A percentile compares a stretch with the other conserved stretches of the same genome.
Conservation (phyloP, 306 rosid species). For the Leucaena leucocephala region DNA sequence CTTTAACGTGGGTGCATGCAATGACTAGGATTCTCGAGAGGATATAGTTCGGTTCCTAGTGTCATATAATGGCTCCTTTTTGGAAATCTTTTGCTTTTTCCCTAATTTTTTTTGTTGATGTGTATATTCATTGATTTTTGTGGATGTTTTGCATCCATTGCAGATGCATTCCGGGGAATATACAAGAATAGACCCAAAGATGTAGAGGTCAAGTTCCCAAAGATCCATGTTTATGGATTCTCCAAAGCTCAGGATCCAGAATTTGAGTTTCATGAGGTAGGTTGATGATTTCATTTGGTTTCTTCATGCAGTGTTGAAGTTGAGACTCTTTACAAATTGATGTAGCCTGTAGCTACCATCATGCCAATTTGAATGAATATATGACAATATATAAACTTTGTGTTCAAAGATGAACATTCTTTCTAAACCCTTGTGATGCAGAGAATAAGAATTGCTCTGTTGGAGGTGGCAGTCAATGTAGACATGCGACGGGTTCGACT, state of each 20-base stretch:
- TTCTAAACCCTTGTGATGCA: conserved; percentile 47
- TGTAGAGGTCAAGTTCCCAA: conserved; percentile 58
- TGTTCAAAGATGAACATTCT: not conserved
- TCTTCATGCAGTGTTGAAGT: conserved; percentile 12
- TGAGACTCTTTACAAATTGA: conserved; percentile 23
- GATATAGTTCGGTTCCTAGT: conserved; percentile 10
- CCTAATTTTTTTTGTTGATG: not conserved
- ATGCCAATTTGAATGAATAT: conserved; percentile 2
- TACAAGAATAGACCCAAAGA: conserved; percentile 55
- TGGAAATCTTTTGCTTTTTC: not conserved
- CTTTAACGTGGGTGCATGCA: not conserved
- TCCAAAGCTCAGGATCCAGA: conserved; percentile 96
- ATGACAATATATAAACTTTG: conserved; percentile 7
- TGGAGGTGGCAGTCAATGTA: conserved; percentile 79
- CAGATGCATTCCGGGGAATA: conserved; percentile 85
- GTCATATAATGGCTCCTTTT: not conserved
- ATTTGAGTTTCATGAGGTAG: conserved; percentile 90
- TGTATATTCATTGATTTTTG: not conserved
- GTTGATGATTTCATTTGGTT: conserved; percentile 25
- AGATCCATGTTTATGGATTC: conserved; percentile 91
- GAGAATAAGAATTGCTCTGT: conserved; percentile 80
- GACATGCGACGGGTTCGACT: conserved; percentile 79
- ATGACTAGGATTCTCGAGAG: not conserved
- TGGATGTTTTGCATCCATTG: conserved; percentile 29
- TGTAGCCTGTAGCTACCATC: conserved; percentile 24